Evolutionary conservation across 805 yeast species (phyloP), one percentile per base, ranked within the genome.

Genomic region (Kazachstania taianensis): DNA sequence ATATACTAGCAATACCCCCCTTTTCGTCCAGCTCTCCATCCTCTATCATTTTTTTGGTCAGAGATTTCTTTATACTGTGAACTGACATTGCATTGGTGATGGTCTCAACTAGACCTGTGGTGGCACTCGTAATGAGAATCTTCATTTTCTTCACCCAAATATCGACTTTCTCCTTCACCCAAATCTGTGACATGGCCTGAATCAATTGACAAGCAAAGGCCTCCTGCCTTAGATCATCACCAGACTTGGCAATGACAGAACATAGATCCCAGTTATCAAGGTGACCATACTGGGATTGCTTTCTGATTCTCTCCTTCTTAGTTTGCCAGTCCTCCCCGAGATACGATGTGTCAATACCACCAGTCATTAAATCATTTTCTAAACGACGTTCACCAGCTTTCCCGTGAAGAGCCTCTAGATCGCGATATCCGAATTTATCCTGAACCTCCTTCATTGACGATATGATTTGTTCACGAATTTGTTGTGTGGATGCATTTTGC

Each of bases 201-300:
- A 92, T 89, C 30, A 92, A 57, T 56, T 92, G 98, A 43, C 96
- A 86, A 0, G 98, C 98, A 66, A 92, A 86, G 0, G 98, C 96
- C 57, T 92, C 98, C 55, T 92, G 98, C 17, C 95, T 81, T 35
- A 92, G 59, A 61, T 92, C 98, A 50, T 82, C 89, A 24, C 98
- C 98, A 20, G 94, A 89, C 53, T 92, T 92, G 9, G 94, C 95
- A 53, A 92, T 92, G 2, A 89, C 96, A 1, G 96, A 87, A 45
- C 89, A 85, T 27, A 92, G 58, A 43, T 92, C 96, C 98, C 98
- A 92, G 54, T 85, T 82, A 18, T 80, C 82, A 22, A 81, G 58
- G 52, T 86, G 92, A 0, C 98, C 98, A 52, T 67, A 86, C 7
- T 75, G 73, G 34, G 94, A 82, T 12, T 81, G 69, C 35, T 72